Base-by-base conservation (phyloP, 345 rosid genomes). In the Orychophragmus violaceus region DNA sequence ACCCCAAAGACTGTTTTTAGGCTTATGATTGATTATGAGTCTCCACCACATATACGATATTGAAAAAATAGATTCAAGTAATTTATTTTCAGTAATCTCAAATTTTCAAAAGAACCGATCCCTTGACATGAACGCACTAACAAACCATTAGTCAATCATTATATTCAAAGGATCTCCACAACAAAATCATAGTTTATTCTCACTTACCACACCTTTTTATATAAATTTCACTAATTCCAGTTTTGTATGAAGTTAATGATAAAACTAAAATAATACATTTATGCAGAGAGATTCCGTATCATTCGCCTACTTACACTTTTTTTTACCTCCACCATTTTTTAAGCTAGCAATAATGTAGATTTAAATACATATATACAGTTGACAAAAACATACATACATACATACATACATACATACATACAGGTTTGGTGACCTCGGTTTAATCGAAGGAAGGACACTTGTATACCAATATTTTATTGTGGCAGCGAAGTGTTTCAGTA, bases 361-460 rank as follows among this genome's bases (percentile, higher is more conserved):
- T 39, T 41, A 41, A 9, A 21, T 41, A 39, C 5, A 18, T 18
- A 14, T 39, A 39, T 37, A 6, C 46, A 14, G n/a, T n/a, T n/a
- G n/a, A n/a, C n/a, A n/a, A n/a, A n/a, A n/a, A n/a, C n/a, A n/a
- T n/a, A n/a, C 45, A 14, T 41, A 41, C 21, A 21, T 41, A 39
- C 5, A 18, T 18, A 14, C 14, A 39, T 37, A 6, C 46, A 14
- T 41, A 41, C 46, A 14, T 2, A 16, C 21, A 41, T 9, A 16
- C 46, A 41, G 46, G 16, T 41, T 16, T 41, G 10, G 76, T 18
- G 76, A 72, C 76, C 66, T 72, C 76, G 76, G 76, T 72, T 72
- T 72, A 65, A 72, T 72, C 76, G 76, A 72, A 72, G 66, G 55
- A 72, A 65, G 48, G 37, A 72, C 59, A 58, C 55, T 55, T 56